phyloP scores from a whole-genome alignment of 306 rosid species.

The Pueraria montana region DNA sequence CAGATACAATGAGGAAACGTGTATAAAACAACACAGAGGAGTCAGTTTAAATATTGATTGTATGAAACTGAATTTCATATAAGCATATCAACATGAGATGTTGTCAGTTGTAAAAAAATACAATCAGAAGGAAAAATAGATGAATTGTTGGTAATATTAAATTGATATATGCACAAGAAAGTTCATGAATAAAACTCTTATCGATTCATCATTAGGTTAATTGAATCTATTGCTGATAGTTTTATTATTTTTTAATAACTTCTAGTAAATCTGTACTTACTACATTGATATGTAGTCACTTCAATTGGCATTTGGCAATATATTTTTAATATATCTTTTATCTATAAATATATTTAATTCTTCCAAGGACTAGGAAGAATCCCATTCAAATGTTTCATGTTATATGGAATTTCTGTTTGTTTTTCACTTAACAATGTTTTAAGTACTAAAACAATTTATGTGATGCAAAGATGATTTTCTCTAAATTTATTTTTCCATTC shows the following conservation, averaged over 20 bases:
- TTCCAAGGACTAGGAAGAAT: constrained; percentile 21
- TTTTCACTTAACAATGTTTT: constrained; percentile 12
- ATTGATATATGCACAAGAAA: constrained; percentile 7
- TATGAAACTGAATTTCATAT: constrained; percentile 1
- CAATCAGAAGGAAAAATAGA: not conserved
- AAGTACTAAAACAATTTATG: constrained; percentile 9
- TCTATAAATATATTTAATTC: constrained; percentile 15
- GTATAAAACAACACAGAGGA: not conserved
- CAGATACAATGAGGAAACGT: constrained; percentile 18
- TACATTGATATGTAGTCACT: not conserved
- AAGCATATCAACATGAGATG: not conserved
- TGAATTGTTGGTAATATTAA: constrained; percentile 2
- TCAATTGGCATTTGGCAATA: not conserved
- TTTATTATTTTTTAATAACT: not conserved
- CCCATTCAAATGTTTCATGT: constrained; percentile 4
- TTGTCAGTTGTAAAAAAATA: not conserved
- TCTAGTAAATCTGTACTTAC: not conserved
- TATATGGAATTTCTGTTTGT: constrained; percentile 10
- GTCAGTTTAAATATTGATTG: not conserved
- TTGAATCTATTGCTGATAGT: not conserved
- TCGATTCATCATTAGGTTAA: not conserved
- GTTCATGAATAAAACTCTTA: constrained; percentile 3
- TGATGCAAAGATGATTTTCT: constrained; percentile 33
- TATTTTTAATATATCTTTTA: constrained; percentile 1
- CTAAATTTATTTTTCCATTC: constrained; percentile 47